phyloP scores from a whole-genome alignment of 257 asterid genomes.

The Ligustrum vulgare region DNA sequence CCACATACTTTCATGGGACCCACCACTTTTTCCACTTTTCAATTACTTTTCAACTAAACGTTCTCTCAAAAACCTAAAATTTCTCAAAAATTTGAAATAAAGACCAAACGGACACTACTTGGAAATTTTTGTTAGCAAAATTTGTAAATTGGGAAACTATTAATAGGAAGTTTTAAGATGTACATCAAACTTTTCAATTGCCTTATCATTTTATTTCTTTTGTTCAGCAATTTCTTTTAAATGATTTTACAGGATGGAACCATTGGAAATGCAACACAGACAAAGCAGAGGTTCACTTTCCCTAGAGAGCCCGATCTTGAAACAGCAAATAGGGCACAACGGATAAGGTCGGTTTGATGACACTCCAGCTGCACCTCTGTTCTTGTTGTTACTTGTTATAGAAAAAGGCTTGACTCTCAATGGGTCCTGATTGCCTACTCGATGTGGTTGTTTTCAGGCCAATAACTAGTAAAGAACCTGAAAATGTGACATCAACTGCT shows the following conservation, averaged over 20 bases:
- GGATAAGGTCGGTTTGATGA: conserved; percentile 49
- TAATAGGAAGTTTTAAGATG: neutral
- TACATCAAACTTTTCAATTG: neutral
- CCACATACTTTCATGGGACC: too few species aligned
- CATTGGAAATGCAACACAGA: too few species aligned
- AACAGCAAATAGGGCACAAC: conserved; percentile 76
- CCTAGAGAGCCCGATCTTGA: conserved; percentile 62
- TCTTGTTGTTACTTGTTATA: conserved; percentile 4
- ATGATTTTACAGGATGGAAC: too few species aligned
- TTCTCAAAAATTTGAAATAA: too few species aligned
- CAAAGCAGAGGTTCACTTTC: too few species aligned
- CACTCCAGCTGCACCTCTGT: conserved; percentile 5
- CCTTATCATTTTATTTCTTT: neutral
- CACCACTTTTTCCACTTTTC: too few species aligned
- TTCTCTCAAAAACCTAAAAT: too few species aligned
- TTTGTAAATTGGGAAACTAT: conserved; percentile 2
- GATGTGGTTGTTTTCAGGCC: conserved; percentile 47
- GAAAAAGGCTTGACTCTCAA: conserved; percentile 1
- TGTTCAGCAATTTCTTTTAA: too few species aligned
- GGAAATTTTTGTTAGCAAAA: neutral
- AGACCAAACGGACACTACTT: too few species aligned
- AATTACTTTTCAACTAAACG: too few species aligned
- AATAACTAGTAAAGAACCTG: conserved; percentile 50
- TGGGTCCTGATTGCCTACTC: conserved; percentile 13
- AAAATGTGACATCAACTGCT: conserved; percentile 41